Base-by-base conservation (phyloP, 2,329 filamentous ascomycete genomes). In the Orbilia ellipsospora region DNA sequence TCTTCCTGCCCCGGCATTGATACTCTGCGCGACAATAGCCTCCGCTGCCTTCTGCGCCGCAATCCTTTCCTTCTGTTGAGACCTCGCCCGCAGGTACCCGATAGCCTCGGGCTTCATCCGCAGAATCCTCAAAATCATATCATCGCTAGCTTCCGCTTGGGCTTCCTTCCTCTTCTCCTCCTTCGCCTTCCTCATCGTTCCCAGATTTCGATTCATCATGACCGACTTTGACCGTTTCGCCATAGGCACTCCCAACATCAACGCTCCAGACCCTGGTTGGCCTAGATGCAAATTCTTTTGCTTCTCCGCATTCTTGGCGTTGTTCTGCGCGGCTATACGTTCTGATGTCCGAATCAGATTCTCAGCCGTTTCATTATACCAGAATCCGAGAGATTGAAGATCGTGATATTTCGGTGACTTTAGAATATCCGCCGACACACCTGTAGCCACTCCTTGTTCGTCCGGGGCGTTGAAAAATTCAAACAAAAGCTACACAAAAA, bases 361-460 rank as follows among this genome's bases (percentile, higher is more conserved):
- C 76, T 96, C 92, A 0, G 93, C 96, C 36, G 91, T 88, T 80
- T 98, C 94, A 81, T 95, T 96, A 85, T 99, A 99, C 86, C 98
- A 99, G 86, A 98, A 99, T 84, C 97, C 96, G 77, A 99, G 88
- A 77, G 93, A 94, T 78, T 95, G 92, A 64, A 99, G 88, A 82
- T 99, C 95, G 85, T 97, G 94, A 85, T 97, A 99, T 87, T 99
- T 99, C 81, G 94, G 92, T 78, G 93, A 96, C 83, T 96, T 97
- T 81, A 99, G 87, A 36, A 97, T 90, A 82, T 97, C 94, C 52
- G 92, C 88, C 0, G 94, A 92, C 1, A 99, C 93, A 78, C 95
- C 95, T 74, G 95, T 88, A 23, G 92, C 92, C 82, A 94, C 92
- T 66, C 94, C 89, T 80, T 84, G 90, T 80, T 97, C 93, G 80